Percentiles rank a stretch among this genome's conserved stretches.
Evolutionary conservation across 2,329 filamentous ascomycete species (phyloP).

Genomic region (Leptographium radiaticola): DNA sequence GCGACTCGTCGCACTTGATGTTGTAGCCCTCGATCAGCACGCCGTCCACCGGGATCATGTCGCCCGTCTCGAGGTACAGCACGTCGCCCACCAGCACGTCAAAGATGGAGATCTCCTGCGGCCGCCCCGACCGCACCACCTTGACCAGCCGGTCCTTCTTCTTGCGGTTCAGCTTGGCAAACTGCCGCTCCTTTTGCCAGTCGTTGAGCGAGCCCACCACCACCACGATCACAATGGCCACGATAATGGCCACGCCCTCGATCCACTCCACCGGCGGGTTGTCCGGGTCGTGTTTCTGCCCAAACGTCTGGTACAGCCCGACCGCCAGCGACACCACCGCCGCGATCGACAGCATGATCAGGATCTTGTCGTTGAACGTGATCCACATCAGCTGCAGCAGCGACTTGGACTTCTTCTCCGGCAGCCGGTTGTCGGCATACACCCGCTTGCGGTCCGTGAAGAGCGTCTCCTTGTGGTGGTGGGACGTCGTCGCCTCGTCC

Average conservation of each 20-base stretch:
- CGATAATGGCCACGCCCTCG: slow-evolving; percentile 70
- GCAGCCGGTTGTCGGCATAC: slow-evolving; percentile 59
- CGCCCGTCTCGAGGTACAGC: slow-evolving; percentile 59
- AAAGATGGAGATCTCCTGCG: slow-evolving; percentile 54
- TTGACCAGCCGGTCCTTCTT: slow-evolving; percentile 66
- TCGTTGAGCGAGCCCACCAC: slow-evolving; percentile 67
- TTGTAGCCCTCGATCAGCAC: slow-evolving; percentile 61
- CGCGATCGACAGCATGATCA: slow-evolving; percentile 58
- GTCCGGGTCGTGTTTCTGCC: slow-evolving; percentile 34
- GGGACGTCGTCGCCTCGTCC: background rate
- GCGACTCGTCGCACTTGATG: slow-evolving; percentile 66
- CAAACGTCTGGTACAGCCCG: slow-evolving; percentile 64
- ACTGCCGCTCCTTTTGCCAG: slow-evolving; percentile 69
- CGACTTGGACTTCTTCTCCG: slow-evolving; percentile 61
- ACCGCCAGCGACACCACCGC: slow-evolving; percentile 61
- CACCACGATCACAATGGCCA: slow-evolving; percentile 66
- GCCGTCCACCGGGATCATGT: slow-evolving; percentile 62
- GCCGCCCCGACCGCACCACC: slow-evolving; percentile 57
- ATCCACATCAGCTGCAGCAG: slow-evolving; percentile 67
- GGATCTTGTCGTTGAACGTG: slow-evolving; percentile 71
- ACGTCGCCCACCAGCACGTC: slow-evolving; percentile 60
- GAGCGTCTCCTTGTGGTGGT: slow-evolving; percentile 13
- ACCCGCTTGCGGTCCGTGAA: slow-evolving; percentile 57
- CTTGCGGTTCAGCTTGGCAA: slow-evolving; percentile 65
- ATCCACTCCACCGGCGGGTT: slow-evolving; percentile 60